phyloP scores from a whole-genome alignment of 768 basidiomycete species.

The Cystofilobasidium macerans region DNA sequence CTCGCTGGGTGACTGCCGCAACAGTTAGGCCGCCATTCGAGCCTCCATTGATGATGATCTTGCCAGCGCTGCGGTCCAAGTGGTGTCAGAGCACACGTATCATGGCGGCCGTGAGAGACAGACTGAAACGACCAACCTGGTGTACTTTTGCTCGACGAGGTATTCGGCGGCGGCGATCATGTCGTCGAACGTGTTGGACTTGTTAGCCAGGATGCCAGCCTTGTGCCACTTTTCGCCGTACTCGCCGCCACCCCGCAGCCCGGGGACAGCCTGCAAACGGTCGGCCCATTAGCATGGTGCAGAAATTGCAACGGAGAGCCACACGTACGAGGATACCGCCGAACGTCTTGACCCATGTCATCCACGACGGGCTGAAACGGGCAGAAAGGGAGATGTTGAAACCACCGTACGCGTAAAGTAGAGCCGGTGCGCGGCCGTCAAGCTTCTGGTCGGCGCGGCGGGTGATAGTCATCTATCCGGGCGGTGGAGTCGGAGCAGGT shows the following conservation, averaged over 20 bases:
- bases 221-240: conserved; percentile 80
- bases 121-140: conserved; percentile 44
- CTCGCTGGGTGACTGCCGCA: conserved; percentile 74
- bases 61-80: conserved; percentile 34
- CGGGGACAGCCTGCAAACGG: neutral
- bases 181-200: conserved; percentile 69
- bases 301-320: neutral
- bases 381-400: conserved; percentile 45
- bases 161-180: conserved; percentile 68
- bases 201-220: conserved; percentile 54
- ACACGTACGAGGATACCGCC: conserved; percentile 52
- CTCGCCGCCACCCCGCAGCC: conserved; percentile 25
- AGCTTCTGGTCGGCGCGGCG: conserved; percentile 57
- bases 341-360: conserved; percentile 64
- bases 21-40: conserved; percentile 50
- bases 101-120: neutral
- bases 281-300: conserved; percentile 10
- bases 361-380: conserved; percentile 39
- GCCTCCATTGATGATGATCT: conserved; percentile 18
- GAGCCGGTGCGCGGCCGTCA: conserved; percentile 63
- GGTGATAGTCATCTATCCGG: conserved; percentile 62
- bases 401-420: conserved; percentile 68
- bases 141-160: conserved; percentile 61
- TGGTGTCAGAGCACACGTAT: no score
- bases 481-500: neutral